Percentiles rank a stretch among this genome's conserved stretches.
These are phyloP conservation scores for Leptographium radiaticola DNA, from an alignment of 2,329 filamentous ascomycete species.

Conservation along the genomic window DNA sequence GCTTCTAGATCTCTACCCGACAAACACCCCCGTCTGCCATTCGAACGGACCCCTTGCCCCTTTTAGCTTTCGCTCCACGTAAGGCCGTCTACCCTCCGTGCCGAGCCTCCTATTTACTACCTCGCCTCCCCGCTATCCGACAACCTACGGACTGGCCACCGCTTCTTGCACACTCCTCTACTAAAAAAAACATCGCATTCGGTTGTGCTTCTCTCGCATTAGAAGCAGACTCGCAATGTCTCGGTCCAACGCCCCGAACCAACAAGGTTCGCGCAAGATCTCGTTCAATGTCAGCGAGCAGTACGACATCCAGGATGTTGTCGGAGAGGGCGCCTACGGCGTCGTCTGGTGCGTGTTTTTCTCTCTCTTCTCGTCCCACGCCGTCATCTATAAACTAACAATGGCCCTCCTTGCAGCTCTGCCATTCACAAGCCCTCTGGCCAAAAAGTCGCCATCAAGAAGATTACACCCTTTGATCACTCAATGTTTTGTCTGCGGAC, in stretches of 20 bases:
- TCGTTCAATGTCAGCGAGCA: slow-evolving; percentile 99
- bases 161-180: no score
- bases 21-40: not conserved
- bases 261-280: slow-evolving; percentile 72
- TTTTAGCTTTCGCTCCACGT: not conserved
- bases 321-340: slow-evolving; percentile 95
- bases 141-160: not conserved
- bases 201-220: not conserved
- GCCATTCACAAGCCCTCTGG: slow-evolving; percentile 95
- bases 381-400: not conserved
- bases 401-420: slow-evolving; percentile 44
- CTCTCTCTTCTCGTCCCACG: no score
- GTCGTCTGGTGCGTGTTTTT: slow-evolving; percentile 72
- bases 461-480: slow-evolving; percentile 98
- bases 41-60: not conserved
- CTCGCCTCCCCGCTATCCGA: not conserved
- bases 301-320: slow-evolving; percentile 98
- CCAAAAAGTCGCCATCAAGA: slow-evolving; percentile 99
- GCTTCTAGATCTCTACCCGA: not conserved
- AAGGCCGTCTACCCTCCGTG: not conserved
- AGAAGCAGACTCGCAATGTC: slow-evolving; percentile 30
- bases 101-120: not conserved
- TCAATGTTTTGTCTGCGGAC: slow-evolving; percentile 98
- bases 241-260: slow-evolving; percentile 42
- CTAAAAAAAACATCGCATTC: no score